Base-by-base conservation (phyloP, 176 grass and related monocot genomes). In the Panicum miliaceum region DNA sequence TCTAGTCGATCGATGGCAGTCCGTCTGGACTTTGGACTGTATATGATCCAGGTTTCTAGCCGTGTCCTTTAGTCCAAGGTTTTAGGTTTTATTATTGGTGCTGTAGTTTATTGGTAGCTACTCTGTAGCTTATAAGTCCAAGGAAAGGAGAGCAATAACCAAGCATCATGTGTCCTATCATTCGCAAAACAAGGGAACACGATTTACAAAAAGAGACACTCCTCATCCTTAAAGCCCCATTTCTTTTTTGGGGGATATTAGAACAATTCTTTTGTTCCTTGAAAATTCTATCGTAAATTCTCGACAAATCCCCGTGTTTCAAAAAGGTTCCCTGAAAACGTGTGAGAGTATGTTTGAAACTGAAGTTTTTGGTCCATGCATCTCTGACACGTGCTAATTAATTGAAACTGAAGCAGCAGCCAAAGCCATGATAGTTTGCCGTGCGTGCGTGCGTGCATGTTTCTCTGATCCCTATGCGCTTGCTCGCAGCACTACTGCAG, bases 41-140 rank as follows among this genome's bases (percentile, higher is more conserved):
- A 81, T 85, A 19, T 82, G 22, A 83, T 83, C 57, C 23, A 53
- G 76, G 57, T 42, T 67, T 61, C 40, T 35, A 83, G 65, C 8
- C 40, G 47, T 67, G 59, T 73, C 47, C 38, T 50, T 78, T 41
- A 71, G 64, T 26, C 19, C 51, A 62, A 74, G 38, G n/a, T 42
- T 64, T 63, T 35, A 1, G 42, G 9, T 56, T 74, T 82, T 81
- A 38, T 42, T 12, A 43, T 37, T 69, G 66, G n/a, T 32, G 59
- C 15, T 4, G 45, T 38, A 75, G 54, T 25, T 48, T 43, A 61
- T 50, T 43, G 62, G 12, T 89, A 69, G 23, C 26, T 74, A 32
- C n/a, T n/a, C n/a, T n/a, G n/a, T n/a, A 25, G 51, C 40, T 60
- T 68, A 6, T 18, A 50, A 47, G 20, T 52, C 41, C 42, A 79